Base-by-base conservation (phyloP, 2,329 filamentous ascomycete genomes). In the Sporothrix brunneoviolacea region DNA sequence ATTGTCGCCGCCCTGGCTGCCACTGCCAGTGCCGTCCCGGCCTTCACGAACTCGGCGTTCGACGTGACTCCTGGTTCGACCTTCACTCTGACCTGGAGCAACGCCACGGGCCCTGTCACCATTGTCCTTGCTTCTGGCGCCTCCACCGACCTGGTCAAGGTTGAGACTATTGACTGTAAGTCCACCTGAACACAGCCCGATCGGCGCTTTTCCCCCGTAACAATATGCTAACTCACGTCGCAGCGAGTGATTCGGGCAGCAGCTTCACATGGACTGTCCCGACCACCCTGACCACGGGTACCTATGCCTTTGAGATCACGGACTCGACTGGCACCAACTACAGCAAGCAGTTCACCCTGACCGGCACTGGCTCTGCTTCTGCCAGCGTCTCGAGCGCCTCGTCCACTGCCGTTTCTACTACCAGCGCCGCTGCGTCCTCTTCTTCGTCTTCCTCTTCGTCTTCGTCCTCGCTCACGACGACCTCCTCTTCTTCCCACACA, bases 231-330 rank as follows among this genome's bases (percentile, higher is more conserved):
- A 43, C 40, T 57, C 37, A 53, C 41, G 16, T 15, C n/a, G 13
- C 13, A 74, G 69, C 66, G 33, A 60, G 55, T 52, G 55, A 61
- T 42, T 60, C 64, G 40, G 67, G 62, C 49, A 54, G 50, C 32
- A 68, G 64, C 50, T 70, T 62, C 65, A 65, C 62, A 53, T 73
- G 68, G 67, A 64, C 62, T 15, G 67, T 69, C 13, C 55, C 65
- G 22, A 39, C 60, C n/a, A 57, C 58, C 52, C 61, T 73, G 27
- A 51, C 66, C 51, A 58, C 63, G 24, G 72, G 64, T 61, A 60
- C 57, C 28, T 76, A 76, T 57, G 72, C 73, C 54, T 65, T 76
- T 56, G 62, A 69, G 63, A 73, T 76, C 58, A 54, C 49, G 24
- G 72, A 76, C 57, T 59, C 58, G 30, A 60, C 58, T 28, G 56